A percentile compares a stretch with the other conserved stretches of the same genome.
Evolutionary conservation across 2,329 filamentous ascomycete species (phyloP).

Genomic region (Aquanectria penicillioides): DNA sequence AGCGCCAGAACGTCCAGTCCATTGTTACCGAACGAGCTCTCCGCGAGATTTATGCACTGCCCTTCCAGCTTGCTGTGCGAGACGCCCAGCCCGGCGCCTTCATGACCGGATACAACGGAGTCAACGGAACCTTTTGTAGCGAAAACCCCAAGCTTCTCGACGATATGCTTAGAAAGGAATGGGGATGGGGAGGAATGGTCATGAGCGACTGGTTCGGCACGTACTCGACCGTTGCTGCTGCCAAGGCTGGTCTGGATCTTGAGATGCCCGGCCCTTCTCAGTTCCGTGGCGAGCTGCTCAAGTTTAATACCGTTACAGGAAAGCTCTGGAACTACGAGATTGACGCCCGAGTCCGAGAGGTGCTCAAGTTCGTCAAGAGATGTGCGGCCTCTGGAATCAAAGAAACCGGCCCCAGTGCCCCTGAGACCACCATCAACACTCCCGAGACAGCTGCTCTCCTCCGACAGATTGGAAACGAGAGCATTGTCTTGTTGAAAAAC

Average conservation of each 20-base stretch:
- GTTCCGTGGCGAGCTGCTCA: constrained; percentile 61
- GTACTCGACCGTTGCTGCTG: constrained; percentile 63
- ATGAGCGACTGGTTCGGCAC: constrained; percentile 71
- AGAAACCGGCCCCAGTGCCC: constrained; percentile 64
- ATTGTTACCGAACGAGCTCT: constrained; percentile 65
- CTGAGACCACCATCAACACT: constrained; percentile 65
- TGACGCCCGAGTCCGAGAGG: constrained; percentile 65
- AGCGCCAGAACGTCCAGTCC: constrained; percentile 64
- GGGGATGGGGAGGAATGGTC: constrained; percentile 66
- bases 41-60: constrained; percentile 67
- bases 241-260: constrained; percentile 63
- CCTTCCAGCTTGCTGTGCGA: constrained; percentile 66
- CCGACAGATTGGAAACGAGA: constrained; percentile 72
- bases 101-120: constrained; percentile 69
- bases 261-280: constrained; percentile 69
- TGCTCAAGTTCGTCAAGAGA: constrained; percentile 69
- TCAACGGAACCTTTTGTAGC: constrained; percentile 66
- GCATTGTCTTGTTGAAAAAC: constrained; percentile 80
- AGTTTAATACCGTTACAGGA: constrained; percentile 63
- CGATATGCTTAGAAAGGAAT: constrained; percentile 63
- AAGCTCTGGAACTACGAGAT: constrained; percentile 66
- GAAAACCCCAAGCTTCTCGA: constrained; percentile 63
- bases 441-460: constrained; percentile 71
- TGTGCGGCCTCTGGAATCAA: constrained; percentile 63
- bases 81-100: constrained; percentile 62